A percentile compares a stretch with the other conserved stretches of the same genome.
These are phyloP conservation scores for Poronia punctata DNA, from an alignment of 495 filamentous ascomycete species.

Conservation along the genomic window DNA sequence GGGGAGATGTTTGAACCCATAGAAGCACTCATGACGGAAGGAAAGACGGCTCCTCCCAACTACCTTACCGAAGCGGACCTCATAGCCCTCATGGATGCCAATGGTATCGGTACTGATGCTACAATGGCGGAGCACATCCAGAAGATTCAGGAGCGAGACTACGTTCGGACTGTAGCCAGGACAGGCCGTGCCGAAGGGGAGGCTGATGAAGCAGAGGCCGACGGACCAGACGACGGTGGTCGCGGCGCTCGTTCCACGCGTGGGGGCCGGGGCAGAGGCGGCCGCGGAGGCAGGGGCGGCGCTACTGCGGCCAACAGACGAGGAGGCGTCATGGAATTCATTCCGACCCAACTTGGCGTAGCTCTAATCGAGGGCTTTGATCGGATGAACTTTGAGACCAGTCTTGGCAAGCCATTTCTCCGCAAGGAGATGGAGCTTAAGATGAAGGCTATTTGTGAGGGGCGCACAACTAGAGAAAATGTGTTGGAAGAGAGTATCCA, in stretches of 20 bases:
- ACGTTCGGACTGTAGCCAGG: slow-evolving; percentile 62
- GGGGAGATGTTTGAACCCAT: slow-evolving; percentile 82
- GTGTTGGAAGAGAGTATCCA: slow-evolving; percentile 75
- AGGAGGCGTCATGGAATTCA: slow-evolving; percentile 70
- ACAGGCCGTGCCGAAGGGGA: slow-evolving; percentile 21
- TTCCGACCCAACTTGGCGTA: slow-evolving; percentile 83
- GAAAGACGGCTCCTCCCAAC: slow-evolving; percentile 73
- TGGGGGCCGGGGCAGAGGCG: slow-evolving; percentile 36
- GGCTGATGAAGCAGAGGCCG: slow-evolving; percentile 24
- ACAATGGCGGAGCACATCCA: slow-evolving; percentile 98
- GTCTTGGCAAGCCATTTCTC: slow-evolving; percentile 91
- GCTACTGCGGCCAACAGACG: slow-evolving; percentile 25
- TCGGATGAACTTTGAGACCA: slow-evolving; percentile 80
- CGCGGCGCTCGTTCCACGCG: slow-evolving; percentile 39
- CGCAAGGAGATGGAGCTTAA: slow-evolving; percentile 94
- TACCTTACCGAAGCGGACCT: slow-evolving; percentile 94
- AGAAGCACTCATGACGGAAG: slow-evolving; percentile 82
- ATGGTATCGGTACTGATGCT: slow-evolving; percentile 96
- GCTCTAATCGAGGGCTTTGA: slow-evolving; percentile 92
- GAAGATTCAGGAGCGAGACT: slow-evolving; percentile 84
- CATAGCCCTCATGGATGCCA: slow-evolving; percentile 97
- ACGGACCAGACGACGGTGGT: slow-evolving; percentile 27
- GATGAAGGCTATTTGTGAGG: slow-evolving; percentile 93
- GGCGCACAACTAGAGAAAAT: slow-evolving; percentile 61
- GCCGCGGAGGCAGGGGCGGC: slow-evolving; percentile 37